These are phyloP conservation scores for Cercophora samala DNA, from an alignment of 495 filamentous ascomycete species.

Conservation along the genomic window DNA sequence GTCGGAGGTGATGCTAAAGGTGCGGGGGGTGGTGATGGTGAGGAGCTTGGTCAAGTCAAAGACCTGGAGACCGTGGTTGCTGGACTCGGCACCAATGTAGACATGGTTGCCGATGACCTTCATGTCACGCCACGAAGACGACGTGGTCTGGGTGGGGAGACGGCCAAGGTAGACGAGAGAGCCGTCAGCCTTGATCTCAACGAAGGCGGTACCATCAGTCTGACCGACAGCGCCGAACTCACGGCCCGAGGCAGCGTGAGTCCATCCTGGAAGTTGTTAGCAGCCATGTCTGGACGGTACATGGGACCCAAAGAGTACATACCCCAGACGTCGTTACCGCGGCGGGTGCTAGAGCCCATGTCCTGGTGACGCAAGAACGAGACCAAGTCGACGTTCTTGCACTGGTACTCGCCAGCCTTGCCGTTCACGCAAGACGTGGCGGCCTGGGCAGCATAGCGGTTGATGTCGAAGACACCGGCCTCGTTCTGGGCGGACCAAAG, in stretches of 20 bases:
- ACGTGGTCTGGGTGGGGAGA: conserved; percentile 35
- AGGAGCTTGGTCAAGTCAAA: conserved; percentile 47
- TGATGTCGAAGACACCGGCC: conserved; percentile 30
- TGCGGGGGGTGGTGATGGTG: conserved; percentile 18
- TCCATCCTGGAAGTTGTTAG: conserved; percentile 32
- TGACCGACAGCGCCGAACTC: conserved; percentile 52
- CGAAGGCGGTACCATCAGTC: conserved; percentile 48
- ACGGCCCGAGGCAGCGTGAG: conserved; percentile 37
- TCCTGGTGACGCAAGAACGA: conserved; percentile 50
- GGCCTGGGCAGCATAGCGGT: conserved; percentile 33
- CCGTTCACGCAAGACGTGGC: conserved; percentile 44
- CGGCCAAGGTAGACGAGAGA: conserved; percentile 47
- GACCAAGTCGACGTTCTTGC: conserved; percentile 53
- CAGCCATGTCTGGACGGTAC: too few relatives aligned
- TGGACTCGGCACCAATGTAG: conserved; percentile 46
- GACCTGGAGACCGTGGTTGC: conserved; percentile 45
- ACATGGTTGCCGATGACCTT: conserved; percentile 42
- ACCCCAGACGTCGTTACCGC: conserved; percentile 44
- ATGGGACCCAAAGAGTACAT: too few relatives aligned
- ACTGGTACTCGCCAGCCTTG: conserved; percentile 46
- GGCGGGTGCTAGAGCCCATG: conserved; percentile 41
- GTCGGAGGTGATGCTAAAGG: conserved; percentile 23
- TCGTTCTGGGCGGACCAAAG: conserved; percentile 10
- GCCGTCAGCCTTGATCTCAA: conserved; percentile 42
- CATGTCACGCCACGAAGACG: conserved; percentile 47